phyloP scores from a whole-genome alignment of 192 early-diverging fungal species.

The Rhizoclosmatium sp. region DNA sequence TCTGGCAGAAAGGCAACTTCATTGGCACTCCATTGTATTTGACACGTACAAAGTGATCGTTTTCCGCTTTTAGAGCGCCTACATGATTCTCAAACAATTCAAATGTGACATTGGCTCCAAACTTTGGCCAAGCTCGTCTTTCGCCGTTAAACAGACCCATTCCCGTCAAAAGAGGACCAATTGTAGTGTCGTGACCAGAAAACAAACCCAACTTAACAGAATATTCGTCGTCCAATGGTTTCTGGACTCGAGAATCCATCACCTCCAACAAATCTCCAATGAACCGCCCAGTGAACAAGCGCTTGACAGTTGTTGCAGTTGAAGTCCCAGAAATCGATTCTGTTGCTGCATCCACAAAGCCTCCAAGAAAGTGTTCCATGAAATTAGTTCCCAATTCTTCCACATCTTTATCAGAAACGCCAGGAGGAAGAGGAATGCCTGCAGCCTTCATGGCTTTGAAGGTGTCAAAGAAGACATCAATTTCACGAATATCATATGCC shows the following conservation, averaged over 20 bases:
- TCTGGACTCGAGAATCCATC: slow-evolving; percentile 13
- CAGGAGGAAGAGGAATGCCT: slow-evolving; percentile 46
- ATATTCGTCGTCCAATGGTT: slow-evolving; percentile 6
- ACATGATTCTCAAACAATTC: slow-evolving; percentile 20
- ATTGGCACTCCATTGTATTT: slow-evolving; percentile 23
- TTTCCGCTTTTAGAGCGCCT: not conserved
- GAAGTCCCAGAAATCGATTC: not conserved
- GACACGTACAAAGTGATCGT: slow-evolving; percentile 23
- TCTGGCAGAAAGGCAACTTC: not conserved
- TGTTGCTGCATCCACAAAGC: slow-evolving; percentile 16
- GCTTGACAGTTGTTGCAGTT: not conserved
- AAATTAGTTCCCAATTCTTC: slow-evolving; percentile 36
- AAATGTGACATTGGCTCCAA: slow-evolving; percentile 25
- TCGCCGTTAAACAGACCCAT: slow-evolving; percentile 8
- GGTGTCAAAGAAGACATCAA: slow-evolving; percentile 50
- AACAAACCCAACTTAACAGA: slow-evolving; percentile 28
- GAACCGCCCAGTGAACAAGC: slow-evolving; percentile 33
- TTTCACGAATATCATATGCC: slow-evolving; percentile 26
- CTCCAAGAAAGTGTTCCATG: slow-evolving; percentile 40
- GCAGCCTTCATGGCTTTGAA: slow-evolving; percentile 42
- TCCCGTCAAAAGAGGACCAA: slow-evolving; percentile 23
- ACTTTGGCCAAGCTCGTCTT: slow-evolving; percentile 18
- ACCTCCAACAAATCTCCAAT: slow-evolving; percentile 28
- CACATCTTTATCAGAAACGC: slow-evolving; percentile 44
- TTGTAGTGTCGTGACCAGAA: slow-evolving; percentile 39